These are phyloP conservation scores for Silene noctiflora DNA, from an alignment of 179 eudicot genomes.

Conservation along the genomic window DNA sequence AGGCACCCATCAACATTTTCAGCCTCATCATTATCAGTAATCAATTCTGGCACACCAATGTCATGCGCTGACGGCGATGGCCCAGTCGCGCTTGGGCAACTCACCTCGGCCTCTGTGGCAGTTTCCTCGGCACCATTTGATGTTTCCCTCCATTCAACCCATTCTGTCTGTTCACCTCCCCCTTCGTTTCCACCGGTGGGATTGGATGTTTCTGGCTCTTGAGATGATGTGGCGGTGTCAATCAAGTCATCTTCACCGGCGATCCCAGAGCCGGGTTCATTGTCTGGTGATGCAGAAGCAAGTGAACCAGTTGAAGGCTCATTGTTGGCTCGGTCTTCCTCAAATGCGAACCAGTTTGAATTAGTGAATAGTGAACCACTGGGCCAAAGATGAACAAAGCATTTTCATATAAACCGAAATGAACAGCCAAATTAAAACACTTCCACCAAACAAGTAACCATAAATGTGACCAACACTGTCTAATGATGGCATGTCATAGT, in stretches of 20 bases:
- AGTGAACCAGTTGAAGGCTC: slow-evolving; percentile 41
- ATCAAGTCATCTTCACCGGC: slow-evolving; percentile 36
- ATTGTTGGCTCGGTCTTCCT: slow-evolving; percentile 43
- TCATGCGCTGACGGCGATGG: slow-evolving; percentile 20
- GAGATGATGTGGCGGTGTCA: slow-evolving; percentile 34
- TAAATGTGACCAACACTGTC: background rate
- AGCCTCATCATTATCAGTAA: slow-evolving; percentile 3
- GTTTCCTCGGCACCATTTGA: slow-evolving; percentile 18
- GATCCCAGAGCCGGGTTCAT: slow-evolving; percentile 26
- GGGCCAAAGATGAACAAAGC: slow-evolving; percentile 16
- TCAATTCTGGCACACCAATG: slow-evolving; percentile 7
- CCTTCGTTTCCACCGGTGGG: slow-evolving; percentile 18
- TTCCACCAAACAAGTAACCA: background rate
- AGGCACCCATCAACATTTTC: slow-evolving; percentile 11
- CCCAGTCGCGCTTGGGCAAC: slow-evolving; percentile 21
- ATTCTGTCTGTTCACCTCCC: slow-evolving; percentile 52
- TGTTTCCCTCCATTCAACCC: slow-evolving; percentile 82
- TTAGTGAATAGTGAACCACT: slow-evolving; percentile 76
- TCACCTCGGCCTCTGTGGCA: too few relatives aligned
- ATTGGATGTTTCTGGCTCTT: slow-evolving; percentile 27
- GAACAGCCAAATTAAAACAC: background rate
- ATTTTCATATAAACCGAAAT: background rate
- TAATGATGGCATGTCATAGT: background rate
- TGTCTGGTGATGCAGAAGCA: slow-evolving; percentile 50
- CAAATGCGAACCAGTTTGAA: slow-evolving; percentile 90